A percentile compares a stretch with the other conserved stretches of the same genome.
Conservation (phyloP, 495 filamentous ascomycete genomes). For the Penicillium canescens region DNA sequence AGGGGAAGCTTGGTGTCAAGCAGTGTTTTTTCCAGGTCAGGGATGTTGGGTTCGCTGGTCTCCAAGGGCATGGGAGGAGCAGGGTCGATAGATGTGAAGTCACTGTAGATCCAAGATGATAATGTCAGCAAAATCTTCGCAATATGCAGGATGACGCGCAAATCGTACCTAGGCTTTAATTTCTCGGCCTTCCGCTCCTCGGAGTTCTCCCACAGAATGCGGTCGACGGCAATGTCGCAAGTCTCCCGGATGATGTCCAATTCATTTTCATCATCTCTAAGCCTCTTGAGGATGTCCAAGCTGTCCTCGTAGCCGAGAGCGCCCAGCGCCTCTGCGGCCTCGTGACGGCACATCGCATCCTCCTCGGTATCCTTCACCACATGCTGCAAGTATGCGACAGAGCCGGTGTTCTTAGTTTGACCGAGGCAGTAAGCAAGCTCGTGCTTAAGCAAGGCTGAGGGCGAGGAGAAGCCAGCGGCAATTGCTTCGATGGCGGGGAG, state of each 20-base stretch:
- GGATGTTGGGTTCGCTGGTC: slow-evolving; percentile 58
- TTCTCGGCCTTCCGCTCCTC: slow-evolving; percentile 70
- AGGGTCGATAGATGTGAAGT: slow-evolving; percentile 94
- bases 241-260: slow-evolving; percentile 85
- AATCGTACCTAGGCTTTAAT: slow-evolving; percentile 69
- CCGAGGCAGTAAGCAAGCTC: slow-evolving; percentile 97
- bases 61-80: slow-evolving; percentile 80
- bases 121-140: slow-evolving; percentile 4
- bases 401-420: slow-evolving; percentile 75
- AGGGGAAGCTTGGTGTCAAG: slow-evolving; percentile 77
- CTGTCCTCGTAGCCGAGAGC: slow-evolving; percentile 76
- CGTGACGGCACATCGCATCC: slow-evolving; percentile 94
- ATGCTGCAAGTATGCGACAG: slow-evolving; percentile 68
- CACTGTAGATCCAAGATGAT: slow-evolving; percentile 50
- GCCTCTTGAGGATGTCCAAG: slow-evolving; percentile 66
- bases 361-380: slow-evolving; percentile 78
- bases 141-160: not conserved
- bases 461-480: slow-evolving; percentile 80
- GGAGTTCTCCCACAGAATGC: slow-evolving; percentile 90
- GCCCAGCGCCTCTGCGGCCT: slow-evolving; percentile 93
- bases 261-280: slow-evolving; percentile 71
- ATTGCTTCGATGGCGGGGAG: slow-evolving; percentile 86
- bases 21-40: slow-evolving; percentile 71
- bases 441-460: slow-evolving; percentile 87
- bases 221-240: slow-evolving; percentile 91